These are phyloP conservation scores for Pythium biforme DNA, from an alignment of 352 stramenopile species.

Conservation along the genomic window DNA sequence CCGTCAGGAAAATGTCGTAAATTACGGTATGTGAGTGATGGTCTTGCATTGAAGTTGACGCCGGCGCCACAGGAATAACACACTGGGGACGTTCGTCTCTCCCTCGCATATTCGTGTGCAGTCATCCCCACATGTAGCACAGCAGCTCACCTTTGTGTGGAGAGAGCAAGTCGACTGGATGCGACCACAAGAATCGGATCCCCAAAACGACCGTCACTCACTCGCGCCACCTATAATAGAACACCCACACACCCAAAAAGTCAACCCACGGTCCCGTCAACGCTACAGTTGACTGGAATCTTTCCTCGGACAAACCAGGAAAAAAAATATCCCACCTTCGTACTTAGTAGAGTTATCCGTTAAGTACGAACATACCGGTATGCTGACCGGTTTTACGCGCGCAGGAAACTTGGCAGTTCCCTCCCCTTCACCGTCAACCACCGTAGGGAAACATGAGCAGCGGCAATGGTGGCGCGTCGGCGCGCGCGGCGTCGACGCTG, in stretches of 20 bases:
- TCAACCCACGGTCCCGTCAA: background rate
- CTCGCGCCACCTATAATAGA: background rate
- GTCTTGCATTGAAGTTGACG: slow-evolving; percentile 34
- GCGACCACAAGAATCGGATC: too few species aligned
- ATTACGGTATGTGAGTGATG: slow-evolving; percentile 32
- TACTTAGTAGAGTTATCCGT: background rate
- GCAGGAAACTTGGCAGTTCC: background rate
- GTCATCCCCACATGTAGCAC: too few species aligned
- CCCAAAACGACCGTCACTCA: background rate
- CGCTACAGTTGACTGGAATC: background rate
- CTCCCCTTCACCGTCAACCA: background rate
- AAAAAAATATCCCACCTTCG: background rate
- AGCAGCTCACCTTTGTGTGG: too few species aligned
- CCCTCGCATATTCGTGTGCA: too few species aligned
- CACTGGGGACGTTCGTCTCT: background rate
- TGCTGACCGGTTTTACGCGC: background rate
- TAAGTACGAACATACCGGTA: slow-evolving; percentile 8
- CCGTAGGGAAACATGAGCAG: background rate
- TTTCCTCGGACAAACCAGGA: background rate
- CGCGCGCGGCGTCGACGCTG: slow-evolving; percentile 44
- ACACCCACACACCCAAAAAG: background rate
- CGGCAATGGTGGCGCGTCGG: slow-evolving; percentile 13
- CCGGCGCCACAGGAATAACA: background rate
- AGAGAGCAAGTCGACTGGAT: too few species aligned
- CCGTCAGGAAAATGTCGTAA: slow-evolving; percentile 17